Evolutionary conservation across 257 asterid species (phyloP), one percentile per base, ranked within the genome.

Genomic region (Ehretia macrophylla): DNA sequence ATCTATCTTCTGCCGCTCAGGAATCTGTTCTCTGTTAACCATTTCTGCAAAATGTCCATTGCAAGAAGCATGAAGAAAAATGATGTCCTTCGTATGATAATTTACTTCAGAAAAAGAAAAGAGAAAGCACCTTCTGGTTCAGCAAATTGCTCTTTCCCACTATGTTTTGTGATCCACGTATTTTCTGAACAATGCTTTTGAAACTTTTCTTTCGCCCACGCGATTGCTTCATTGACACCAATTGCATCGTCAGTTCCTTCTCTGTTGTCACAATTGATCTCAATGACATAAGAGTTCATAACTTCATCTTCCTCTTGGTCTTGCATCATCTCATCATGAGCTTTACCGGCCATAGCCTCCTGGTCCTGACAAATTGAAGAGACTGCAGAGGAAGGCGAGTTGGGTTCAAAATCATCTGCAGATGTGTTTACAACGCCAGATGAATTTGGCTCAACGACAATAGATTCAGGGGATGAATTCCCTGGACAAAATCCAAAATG

Each of bases 161-260:
- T 60, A 54, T 65, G 81, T 64, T 68, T 71, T 51, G 72, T 74
- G 38, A 47, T 62, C 12, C 59, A 17, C 46, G 37, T 65, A 23
- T 72, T 82, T 78, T 76, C 77, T 4, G 70, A 62, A 55, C 63
- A 61, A 17, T 66, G 78, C 19, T 75, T 48, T 52, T 78, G 94
- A 55, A 73, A 88, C 69, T 81, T 88, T 83, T 81, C 95, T 67
- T 83, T 88, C 0, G 89, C 96, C 95, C 95, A 88, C 0, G 92
- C 96, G 58, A 85, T 85, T 13, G 95, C 95, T 66, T 88, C 96
- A 73, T 85, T 87, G 0, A 88, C 82, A 19, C 85, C 86, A 17
- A 81, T 84, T 10, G 88, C 80, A 60, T 88, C 92, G 19, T 73
- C 78, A 2, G 65, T 59, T 39, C 67, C 85, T 40, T 81, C 91